A percentile compares a stretch with the other conserved stretches of the same genome.
Evolutionary conservation across 352 stramenopile species (phyloP).

Genomic region (Elongisporangium anandrum): DNA sequence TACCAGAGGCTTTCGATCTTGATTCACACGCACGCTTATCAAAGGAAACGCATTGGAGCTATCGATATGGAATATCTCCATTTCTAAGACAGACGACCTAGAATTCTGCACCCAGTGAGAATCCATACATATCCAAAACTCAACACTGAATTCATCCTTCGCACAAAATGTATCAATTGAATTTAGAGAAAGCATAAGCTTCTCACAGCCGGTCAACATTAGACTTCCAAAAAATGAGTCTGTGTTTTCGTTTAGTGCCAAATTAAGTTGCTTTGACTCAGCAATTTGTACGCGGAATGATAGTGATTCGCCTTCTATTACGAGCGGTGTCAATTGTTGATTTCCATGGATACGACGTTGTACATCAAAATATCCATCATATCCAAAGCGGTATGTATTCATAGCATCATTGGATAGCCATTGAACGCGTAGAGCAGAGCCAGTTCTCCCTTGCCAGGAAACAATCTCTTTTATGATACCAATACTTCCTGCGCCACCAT

Average conservation of each 20-base stretch:
- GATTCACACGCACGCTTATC: constrained; percentile 16
- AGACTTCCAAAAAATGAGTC: constrained; percentile 14
- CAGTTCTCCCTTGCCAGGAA: constrained; percentile 37
- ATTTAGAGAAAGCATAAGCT: neutral
- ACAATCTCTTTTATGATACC: constrained; percentile 54
- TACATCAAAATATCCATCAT: constrained; percentile 58
- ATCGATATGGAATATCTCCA: constrained; percentile 25
- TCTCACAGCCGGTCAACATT: constrained; percentile 30
- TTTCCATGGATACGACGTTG: constrained; percentile 10
- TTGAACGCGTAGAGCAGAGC: constrained; percentile 50
- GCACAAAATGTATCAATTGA: neutral
- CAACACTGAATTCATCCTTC: constrained; percentile 36
- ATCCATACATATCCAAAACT: constrained; percentile 45
- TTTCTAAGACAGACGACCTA: neutral
- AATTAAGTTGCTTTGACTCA: constrained; percentile 6
- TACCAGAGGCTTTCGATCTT: neutral
- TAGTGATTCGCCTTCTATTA: constrained; percentile 39
- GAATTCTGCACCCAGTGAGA: neutral
- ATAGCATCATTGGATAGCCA: constrained; percentile 36
- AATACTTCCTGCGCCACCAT: constrained; percentile 52
- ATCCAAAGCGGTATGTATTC: constrained; percentile 60
- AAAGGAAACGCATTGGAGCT: constrained; percentile 1
- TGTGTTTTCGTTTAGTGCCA: constrained; percentile 5
- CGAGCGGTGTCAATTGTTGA: constrained; percentile 21
- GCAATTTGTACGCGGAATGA: constrained; percentile 26